phyloP scores from a whole-genome alignment of 2,329 filamentous ascomycete genomes.

The Aureobasidium sp. region DNA sequence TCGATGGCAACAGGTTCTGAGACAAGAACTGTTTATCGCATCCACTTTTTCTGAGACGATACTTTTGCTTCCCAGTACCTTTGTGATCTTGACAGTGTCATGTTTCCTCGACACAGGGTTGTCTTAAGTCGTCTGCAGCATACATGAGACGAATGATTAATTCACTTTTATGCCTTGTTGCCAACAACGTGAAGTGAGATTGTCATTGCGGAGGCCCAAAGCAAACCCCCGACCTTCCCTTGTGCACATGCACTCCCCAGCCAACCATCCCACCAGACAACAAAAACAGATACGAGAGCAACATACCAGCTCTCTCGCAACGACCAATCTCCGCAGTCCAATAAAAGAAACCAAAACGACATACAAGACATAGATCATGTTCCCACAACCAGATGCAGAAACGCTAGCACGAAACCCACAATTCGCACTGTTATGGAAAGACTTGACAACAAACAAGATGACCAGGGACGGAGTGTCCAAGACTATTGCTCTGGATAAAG shows the following conservation, averaged over 20 bases:
- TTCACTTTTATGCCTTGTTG: not conserved
- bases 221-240: not conserved
- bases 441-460: slow-evolving; percentile 34
- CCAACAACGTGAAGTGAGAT: not conserved
- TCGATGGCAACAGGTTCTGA: not conserved
- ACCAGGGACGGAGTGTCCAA: slow-evolving; percentile 36
- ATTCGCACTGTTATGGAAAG: slow-evolving; percentile 37
- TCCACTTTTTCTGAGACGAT: not conserved
- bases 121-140: too few relatives aligned
- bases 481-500: slow-evolving; percentile 18
- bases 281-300: not conserved
- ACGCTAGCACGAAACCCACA: slow-evolving; percentile 33
- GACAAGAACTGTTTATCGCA: not conserved
- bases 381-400: slow-evolving; percentile 32
- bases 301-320: not conserved
- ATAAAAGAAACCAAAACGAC: not conserved
- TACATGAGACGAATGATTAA: not conserved
- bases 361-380: slow-evolving; percentile 20
- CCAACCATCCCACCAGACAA: not conserved
- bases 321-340: not conserved
- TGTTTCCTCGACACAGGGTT: not conserved
- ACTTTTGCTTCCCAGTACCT: not conserved
- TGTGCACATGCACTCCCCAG: not conserved
- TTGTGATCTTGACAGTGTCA: not conserved
- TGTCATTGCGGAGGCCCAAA: not conserved